Percentiles rank a stretch among this genome's conserved stretches.
These are phyloP conservation scores for Rhamnella rubrinervis DNA, from an alignment of 331 rosid genomes.

Conservation along the genomic window DNA sequence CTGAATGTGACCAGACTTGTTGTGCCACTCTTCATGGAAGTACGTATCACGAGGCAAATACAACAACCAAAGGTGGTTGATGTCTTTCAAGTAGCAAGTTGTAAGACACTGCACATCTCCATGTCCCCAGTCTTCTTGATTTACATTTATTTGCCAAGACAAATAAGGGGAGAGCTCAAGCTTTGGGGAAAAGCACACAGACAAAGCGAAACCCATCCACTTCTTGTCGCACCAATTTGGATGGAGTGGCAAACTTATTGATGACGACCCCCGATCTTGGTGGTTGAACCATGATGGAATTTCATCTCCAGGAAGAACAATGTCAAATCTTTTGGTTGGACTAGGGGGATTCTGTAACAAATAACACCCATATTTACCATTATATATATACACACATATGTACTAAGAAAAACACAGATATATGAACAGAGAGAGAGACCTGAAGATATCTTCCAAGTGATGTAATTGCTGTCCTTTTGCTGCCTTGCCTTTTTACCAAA, in stretches of 20 bases:
- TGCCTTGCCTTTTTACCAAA: neutral
- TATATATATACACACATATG: too few relatives aligned
- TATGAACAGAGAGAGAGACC: neutral
- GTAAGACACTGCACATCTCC: too few relatives aligned
- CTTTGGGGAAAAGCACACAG: too few relatives aligned
- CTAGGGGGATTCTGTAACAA: neutral
- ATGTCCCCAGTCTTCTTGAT: too few relatives aligned
- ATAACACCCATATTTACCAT: too few relatives aligned
- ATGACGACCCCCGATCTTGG: neutral
- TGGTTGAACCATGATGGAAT: neutral
- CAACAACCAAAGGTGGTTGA: neutral
- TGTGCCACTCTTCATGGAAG: neutral
- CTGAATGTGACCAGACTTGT: neutral
- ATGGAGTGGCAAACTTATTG: neutral
- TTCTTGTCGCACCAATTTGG: neutral
- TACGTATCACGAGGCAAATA: neutral
- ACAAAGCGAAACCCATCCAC: neutral
- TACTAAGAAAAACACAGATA: neutral
- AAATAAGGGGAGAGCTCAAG: too few relatives aligned
- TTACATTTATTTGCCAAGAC: too few relatives aligned
- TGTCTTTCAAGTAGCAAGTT: too few relatives aligned
- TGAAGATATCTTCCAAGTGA: neutral
- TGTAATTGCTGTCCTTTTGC: neutral
- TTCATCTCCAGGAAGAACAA: neutral
- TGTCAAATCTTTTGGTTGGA: neutral